Evolutionary conservation across 306 rosid species (phyloP), one percentile per base, ranked within the genome.

Genomic region (Malus sieversii): DNA sequence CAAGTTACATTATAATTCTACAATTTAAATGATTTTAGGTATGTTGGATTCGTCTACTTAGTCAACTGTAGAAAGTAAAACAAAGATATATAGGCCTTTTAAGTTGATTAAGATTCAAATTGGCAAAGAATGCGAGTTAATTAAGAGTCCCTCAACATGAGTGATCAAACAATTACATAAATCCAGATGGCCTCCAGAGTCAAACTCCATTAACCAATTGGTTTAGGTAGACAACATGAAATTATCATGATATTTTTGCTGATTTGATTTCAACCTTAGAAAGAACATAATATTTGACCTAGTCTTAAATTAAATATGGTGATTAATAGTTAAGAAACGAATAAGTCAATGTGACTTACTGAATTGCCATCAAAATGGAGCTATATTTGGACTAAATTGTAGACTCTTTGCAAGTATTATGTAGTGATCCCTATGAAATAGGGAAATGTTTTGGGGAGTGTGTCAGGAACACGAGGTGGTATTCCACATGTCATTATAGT

Each of bases 221-320:
- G 74, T 73, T 65, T 66, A 58, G 63, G 52, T 32, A 42, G 73
- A 66, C 62, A 73, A 73, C 51, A 18, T 58, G 63, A 42, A 55
- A 27, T 3, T 33, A 25, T 62, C 58, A 66, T 13, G 29, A 22
- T 13, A 53, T 25, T 52, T 38, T 65, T 44, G 63, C 78, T 57
- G 68, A 59, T 79, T 66, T 73, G 68, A 22, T 78, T 25, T 38
- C 20, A 65, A 44, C 57, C 35, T 72, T 19, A 32, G 1, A 22
- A 68, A 57, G 14, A n/a, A 22, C 55, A 55, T 29, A 66, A 18
- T 45, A 45, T 35, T 53, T 74, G 75, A 67, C 46, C 52, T 1
- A 14, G 20, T 48, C 25, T 10, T 60, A 16, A 61, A 0, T 0
- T 10, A 9, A 3, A 4, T 58, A 58, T 58, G 35, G 9, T 68